phyloP scores from a whole-genome alignment of 2,329 filamentous ascomycete genomes.

The Rachicladosporium sp. region DNA sequence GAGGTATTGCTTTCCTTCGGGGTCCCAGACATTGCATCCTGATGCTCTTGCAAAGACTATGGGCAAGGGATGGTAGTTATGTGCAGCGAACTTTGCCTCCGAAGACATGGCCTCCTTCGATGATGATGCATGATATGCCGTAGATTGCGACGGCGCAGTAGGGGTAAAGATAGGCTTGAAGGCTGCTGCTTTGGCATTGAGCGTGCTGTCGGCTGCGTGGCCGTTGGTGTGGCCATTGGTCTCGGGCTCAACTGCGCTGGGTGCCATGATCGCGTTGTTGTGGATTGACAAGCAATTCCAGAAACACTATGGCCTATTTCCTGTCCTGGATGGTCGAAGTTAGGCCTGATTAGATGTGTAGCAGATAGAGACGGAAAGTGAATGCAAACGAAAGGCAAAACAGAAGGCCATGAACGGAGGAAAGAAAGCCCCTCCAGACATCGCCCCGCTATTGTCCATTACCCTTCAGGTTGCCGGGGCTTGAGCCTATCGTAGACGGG shows the following conservation, averaged over 20 bases:
- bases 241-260: constrained; percentile 19
- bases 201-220: constrained; percentile 13
- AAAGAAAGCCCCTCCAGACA: too few relatives aligned
- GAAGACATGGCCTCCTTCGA: constrained; percentile 66
- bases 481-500: too few relatives aligned
- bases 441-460: too few relatives aligned
- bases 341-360: too few relatives aligned
- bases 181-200: constrained; percentile 30
- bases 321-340: too few relatives aligned
- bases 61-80: constrained; percentile 97
- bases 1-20: constrained; percentile 79
- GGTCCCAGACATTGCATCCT: constrained; percentile 89
- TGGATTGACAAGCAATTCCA: too few relatives aligned
- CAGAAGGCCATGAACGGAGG: too few relatives aligned
- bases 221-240: constrained; percentile 13
- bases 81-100: constrained; percentile 77
- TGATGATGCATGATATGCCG: constrained; percentile 60
- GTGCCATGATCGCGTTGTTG: constrained; percentile 21
- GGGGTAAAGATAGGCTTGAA: constrained; percentile 21
- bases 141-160: constrained; percentile 21
- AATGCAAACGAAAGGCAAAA: too few relatives aligned
- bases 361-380: too few relatives aligned
- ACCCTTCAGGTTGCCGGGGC: too few relatives aligned
- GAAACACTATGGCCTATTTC: too few relatives aligned
- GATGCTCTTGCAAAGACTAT: constrained; percentile 81